Percentiles rank a stretch among this genome's conserved stretches.
Evolutionary conservation across 805 yeast genomes (phyloP).

Genomic region (Ogataea thermomethanolica): DNA sequence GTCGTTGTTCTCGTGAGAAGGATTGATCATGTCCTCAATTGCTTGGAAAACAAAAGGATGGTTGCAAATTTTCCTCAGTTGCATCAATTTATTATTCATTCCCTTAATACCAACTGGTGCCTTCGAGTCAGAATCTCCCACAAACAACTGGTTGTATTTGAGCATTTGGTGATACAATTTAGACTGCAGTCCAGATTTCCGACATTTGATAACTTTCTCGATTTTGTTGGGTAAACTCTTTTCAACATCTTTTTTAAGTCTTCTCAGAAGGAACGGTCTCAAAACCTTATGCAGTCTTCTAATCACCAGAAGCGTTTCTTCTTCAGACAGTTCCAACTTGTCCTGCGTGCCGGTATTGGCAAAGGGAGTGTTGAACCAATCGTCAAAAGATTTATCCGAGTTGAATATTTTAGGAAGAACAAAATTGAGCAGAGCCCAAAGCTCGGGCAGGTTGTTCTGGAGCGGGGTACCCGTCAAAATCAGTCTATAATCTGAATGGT

Average conservation of each 20-base stretch:
- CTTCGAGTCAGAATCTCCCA: slow-evolving; percentile 56
- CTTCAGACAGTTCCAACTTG: slow-evolving; percentile 76
- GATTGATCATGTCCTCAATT: slow-evolving; percentile 67
- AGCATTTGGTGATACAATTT: slow-evolving; percentile 75
- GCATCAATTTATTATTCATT: slow-evolving; percentile 80
- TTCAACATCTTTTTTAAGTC: slow-evolving; percentile 84
- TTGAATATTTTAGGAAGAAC: slow-evolving; percentile 82
- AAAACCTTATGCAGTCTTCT: slow-evolving; percentile 83
- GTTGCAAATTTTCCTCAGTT: slow-evolving; percentile 77
- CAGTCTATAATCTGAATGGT: slow-evolving; percentile 71
- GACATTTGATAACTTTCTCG: slow-evolving; percentile 78
- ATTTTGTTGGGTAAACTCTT: slow-evolving; percentile 82
- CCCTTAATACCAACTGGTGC: slow-evolving; percentile 69
- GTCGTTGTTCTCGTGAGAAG: slow-evolving; percentile 58
- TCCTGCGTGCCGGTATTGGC: slow-evolving; percentile 83
- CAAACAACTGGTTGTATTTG: slow-evolving; percentile 62
- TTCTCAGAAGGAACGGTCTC: slow-evolving; percentile 78
- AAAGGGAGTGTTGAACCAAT: slow-evolving; percentile 88
- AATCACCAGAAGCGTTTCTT: slow-evolving; percentile 76
- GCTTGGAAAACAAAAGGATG: slow-evolving; percentile 88
- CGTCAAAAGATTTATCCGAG: slow-evolving; percentile 82
- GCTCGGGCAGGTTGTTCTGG: slow-evolving; percentile 79
- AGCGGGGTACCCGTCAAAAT: slow-evolving; percentile 87
- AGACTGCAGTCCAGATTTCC: slow-evolving; percentile 67
- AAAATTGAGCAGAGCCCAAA: slow-evolving; percentile 81